Base-by-base conservation (phyloP, 179 eudicot species). In the Pouteria campechiana region DNA sequence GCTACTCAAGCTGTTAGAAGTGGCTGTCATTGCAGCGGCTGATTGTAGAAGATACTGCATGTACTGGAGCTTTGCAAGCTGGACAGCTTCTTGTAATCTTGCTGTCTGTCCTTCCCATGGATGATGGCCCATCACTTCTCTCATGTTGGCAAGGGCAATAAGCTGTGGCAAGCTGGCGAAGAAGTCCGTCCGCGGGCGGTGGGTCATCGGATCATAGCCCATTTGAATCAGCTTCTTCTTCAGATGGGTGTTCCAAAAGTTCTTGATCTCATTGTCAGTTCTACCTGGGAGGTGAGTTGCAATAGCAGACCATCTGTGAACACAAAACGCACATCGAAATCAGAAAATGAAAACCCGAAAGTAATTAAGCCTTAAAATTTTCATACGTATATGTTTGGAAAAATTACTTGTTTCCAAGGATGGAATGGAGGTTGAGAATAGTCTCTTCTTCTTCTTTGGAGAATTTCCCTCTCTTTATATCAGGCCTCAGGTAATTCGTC, bases 241-340 rank as follows among this genome's bases (percentile, higher is more conserved):
- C 50, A 66, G 24, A 46, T 66, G 72, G 14, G 72, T 66, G 41
- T 66, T 66, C 72, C 72, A 60, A 20, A 66, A 66, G 28, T 66
- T 66, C 63, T 66, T 65, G 56, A 65, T 65, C 41, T 65, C 71
- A 20, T 65, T 65, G 43, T 65, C 71, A 0, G 71, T 65, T 34
- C 72, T 25, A 2, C 72, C 72, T 0, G 63, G 63, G 4, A 60
- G 45, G 33, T 39, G 67, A 0, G 67, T 48, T 1, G 72, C 62
- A 27, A 66, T 66, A 3, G 67, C 54, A 3, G 72, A 66, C 72
- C 72, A 66, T 44, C 72, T 64, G 1, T 3, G 37, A 15, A 21
- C 19, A 28, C 14, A 23, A 54, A 19, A 43, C 12, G 13, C 7
- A 20, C 19, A 46, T 10, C 11, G 3, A 2, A 32, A 30, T 11